Conservation (phyloP, 352 stramenopile genomes). For the Globisporangium apiculatum region DNA sequence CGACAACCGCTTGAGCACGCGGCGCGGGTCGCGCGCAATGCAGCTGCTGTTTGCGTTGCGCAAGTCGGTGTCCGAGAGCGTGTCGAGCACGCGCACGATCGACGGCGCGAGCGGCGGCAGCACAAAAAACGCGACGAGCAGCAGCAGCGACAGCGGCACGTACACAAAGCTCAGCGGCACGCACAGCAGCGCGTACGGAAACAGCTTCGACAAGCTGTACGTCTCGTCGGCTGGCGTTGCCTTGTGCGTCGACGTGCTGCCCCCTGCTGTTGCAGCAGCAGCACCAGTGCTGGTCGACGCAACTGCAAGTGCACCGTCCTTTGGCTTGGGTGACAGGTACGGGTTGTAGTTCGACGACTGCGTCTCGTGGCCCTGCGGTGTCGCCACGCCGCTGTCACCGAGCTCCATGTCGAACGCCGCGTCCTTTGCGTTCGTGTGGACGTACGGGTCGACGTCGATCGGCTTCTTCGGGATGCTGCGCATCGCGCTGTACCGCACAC, state of each 20-base stretch:
- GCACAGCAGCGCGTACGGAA: conserved; percentile 51
- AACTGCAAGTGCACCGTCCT: conserved; percentile 10
- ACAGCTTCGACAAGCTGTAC: conserved; percentile 56
- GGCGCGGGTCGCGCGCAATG: conserved; percentile 35
- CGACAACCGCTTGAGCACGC: conserved; percentile 52
- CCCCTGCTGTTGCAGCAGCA: background rate
- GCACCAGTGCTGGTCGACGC: background rate
- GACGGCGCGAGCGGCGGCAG: conserved; percentile 39
- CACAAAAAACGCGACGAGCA: conserved; percentile 53
- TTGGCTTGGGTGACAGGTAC: conserved; percentile 52
- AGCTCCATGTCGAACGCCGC: conserved; percentile 37
- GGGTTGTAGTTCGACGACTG: conserved; percentile 31
- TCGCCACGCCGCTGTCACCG: conserved; percentile 19
- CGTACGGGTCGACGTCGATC: conserved; percentile 37
- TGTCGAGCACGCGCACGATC: conserved; percentile 52
- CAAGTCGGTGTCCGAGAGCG: conserved; percentile 70
- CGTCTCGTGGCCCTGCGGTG: conserved; percentile 17
- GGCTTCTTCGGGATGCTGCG: conserved; percentile 17
- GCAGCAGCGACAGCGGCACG: conserved; percentile 42
- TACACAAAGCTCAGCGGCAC: conserved; percentile 51
- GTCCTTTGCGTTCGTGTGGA: conserved; percentile 50
- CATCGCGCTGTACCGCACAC: conserved; percentile 20
- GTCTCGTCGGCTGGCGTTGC: conserved; percentile 10
- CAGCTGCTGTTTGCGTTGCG: conserved; percentile 66
- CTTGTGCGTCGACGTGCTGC: background rate